A percentile compares a stretch with the other conserved stretches of the same genome.
Evolutionary conservation across 441 rosid species (phyloP).

Genomic region (Arabidopsis lyrata): DNA sequence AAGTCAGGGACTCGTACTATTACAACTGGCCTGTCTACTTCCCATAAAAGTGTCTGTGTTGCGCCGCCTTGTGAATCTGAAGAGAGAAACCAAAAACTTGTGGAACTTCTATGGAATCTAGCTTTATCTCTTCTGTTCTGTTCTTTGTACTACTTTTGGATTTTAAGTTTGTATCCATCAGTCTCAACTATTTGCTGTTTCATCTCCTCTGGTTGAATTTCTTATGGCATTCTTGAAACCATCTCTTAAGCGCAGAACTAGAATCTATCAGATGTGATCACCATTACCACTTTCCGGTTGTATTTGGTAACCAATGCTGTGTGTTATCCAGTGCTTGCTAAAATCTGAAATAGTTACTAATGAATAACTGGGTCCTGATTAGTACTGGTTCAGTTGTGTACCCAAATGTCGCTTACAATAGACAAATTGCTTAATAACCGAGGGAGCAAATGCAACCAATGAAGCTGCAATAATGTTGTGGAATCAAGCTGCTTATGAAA

Average conservation of each 20-base stretch:
- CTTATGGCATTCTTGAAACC: conserved; percentile 25
- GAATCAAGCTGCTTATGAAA: conserved; percentile 69
- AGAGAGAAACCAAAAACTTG: conserved; percentile 19
- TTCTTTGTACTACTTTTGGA: conserved; percentile 30
- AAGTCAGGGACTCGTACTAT: conserved; percentile 71
- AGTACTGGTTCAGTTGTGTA: neutral
- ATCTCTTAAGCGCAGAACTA: neutral
- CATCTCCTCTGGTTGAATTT: conserved; percentile 4
- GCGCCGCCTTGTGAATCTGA: conserved; percentile 3
- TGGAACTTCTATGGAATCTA: neutral
- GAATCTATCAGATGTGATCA: neutral
- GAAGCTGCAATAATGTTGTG: conserved; percentile 71
- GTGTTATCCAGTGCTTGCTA: neutral
- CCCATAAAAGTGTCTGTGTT: conserved; percentile 50
- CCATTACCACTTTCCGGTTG: neutral
- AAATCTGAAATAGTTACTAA: neutral
- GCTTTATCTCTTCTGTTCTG: conserved; percentile 21
- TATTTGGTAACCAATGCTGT: neutral
- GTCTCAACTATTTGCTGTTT: conserved; percentile 18
- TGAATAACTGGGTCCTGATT: neutral
- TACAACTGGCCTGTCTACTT: conserved; percentile 86
- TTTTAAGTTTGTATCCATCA: neutral
- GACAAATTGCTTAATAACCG: conserved; percentile 5
- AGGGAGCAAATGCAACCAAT: conserved; percentile 64
- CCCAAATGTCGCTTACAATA: neutral